Evolutionary conservation across 2,329 filamentous ascomycete genomes (phyloP).

Genomic region (Fusarium chuoi): DNA sequence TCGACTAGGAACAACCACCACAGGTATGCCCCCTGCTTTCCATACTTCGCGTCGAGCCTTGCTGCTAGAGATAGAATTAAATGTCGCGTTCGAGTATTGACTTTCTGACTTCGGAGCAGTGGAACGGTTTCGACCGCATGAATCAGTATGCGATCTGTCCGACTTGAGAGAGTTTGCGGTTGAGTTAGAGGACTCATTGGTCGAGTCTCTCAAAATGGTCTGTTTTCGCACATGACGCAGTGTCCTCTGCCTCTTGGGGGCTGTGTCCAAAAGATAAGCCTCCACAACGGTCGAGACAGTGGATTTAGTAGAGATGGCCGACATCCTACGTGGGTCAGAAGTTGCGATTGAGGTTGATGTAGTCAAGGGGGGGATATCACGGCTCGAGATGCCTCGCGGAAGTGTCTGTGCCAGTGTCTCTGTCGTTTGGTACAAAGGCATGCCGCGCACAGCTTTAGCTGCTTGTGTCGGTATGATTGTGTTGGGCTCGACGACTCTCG

Average conservation of each 20-base stretch:
- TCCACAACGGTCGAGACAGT: slow-evolving; percentile 67
- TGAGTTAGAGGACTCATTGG: slow-evolving; percentile 16
- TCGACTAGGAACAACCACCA: slow-evolving; percentile 70
- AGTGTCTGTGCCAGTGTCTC: slow-evolving; percentile 42
- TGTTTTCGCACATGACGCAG: slow-evolving; percentile 71
- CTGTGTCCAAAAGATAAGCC: slow-evolving; percentile 64
- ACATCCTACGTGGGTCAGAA: slow-evolving; percentile 61
- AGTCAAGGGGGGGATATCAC: slow-evolving; percentile 41
- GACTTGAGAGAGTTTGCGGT: slow-evolving; percentile 15
- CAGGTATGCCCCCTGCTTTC: slow-evolving; percentile 70
- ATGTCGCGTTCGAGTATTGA: slow-evolving; percentile 59
- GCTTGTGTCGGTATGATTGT: slow-evolving; percentile 62
- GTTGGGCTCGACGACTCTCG: slow-evolving; percentile 60
- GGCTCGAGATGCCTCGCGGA: slow-evolving; percentile 39
- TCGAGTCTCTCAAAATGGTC: slow-evolving; percentile 59
- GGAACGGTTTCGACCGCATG: slow-evolving; percentile 43
- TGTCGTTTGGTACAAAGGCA: slow-evolving; percentile 58
- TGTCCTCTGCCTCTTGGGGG: slow-evolving; percentile 60
- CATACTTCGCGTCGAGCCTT: slow-evolving; percentile 68
- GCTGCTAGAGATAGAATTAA: slow-evolving; percentile 62
- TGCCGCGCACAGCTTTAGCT: slow-evolving; percentile 59
- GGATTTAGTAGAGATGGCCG: slow-evolving; percentile 65
- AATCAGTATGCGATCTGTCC: slow-evolving; percentile 40
- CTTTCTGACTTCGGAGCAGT: slow-evolving; percentile 56
- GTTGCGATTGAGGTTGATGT: slow-evolving; percentile 53